Conservation (phyloP, 352 stramenopile genomes). For the Phytophthora sp. region DNA sequence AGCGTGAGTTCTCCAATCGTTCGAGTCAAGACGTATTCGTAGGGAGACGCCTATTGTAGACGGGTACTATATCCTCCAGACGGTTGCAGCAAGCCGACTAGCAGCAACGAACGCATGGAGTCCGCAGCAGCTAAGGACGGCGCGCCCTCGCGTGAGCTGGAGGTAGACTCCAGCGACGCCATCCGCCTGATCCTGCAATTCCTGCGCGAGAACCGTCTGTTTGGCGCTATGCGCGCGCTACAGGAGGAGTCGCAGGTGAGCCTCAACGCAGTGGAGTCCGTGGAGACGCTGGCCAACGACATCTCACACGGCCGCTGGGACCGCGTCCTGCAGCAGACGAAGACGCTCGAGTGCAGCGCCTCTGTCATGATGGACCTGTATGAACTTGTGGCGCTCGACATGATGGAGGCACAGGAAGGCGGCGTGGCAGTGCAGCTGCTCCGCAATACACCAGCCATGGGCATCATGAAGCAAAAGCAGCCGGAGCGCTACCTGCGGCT, state of each 20-base stretch:
- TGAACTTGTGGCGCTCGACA: constrained; percentile 88
- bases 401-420: constrained; percentile 84
- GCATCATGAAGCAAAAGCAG: constrained; percentile 54
- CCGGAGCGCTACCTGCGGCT: constrained; percentile 68
- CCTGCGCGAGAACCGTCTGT: constrained; percentile 91
- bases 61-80: too few relatives aligned
- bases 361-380: constrained; percentile 88
- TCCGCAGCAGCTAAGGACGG: background rate
- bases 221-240: constrained; percentile 78
- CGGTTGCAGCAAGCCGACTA: too few relatives aligned
- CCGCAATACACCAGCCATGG: constrained; percentile 51
- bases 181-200: constrained; percentile 93
- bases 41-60: too few relatives aligned
- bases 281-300: constrained; percentile 79
- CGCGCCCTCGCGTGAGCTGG: constrained; percentile 35
- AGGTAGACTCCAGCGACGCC: constrained; percentile 79
- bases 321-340: constrained; percentile 88
- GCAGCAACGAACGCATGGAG: too few relatives aligned
- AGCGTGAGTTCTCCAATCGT: too few relatives aligned
- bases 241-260: constrained; percentile 90
- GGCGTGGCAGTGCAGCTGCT: constrained; percentile 82
- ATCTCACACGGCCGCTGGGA: constrained; percentile 90
- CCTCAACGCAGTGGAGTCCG: constrained; percentile 88
- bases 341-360: constrained; percentile 67
- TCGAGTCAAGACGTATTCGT: too few relatives aligned